Conservation (phyloP, 176 grass and related monocot species). For the Ensete ventricosum region DNA sequence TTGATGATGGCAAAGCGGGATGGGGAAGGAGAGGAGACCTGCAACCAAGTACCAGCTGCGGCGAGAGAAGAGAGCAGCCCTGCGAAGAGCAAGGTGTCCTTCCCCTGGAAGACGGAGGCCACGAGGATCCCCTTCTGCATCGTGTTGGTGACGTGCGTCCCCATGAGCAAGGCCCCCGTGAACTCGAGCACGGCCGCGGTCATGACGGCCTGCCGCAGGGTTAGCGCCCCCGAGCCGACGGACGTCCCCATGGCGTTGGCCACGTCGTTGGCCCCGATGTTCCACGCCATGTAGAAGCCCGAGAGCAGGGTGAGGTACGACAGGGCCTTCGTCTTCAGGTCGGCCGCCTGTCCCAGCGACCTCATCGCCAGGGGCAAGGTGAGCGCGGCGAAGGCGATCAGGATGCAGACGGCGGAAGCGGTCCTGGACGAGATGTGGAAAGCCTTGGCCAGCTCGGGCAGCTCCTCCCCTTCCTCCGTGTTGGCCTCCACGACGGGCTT, state of each 20-base stretch:
- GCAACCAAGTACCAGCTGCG: constrained; percentile 92
- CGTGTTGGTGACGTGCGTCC: constrained; percentile 89
- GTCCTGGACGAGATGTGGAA: constrained; percentile 72
- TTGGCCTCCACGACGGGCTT: constrained; percentile 9
- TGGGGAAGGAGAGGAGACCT: constrained; percentile 21
- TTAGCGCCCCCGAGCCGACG: constrained; percentile 87
- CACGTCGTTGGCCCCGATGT: constrained; percentile 95
- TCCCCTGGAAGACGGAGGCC: constrained; percentile 77
- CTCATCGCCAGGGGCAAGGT: constrained; percentile 56
- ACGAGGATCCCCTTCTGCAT: constrained; percentile 98
- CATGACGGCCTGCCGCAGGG: constrained; percentile 79
- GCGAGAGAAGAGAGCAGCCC: constrained; percentile 85
- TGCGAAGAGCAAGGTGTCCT: constrained; percentile 78
- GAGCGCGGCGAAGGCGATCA: constrained; percentile 70
- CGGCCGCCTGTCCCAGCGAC: constrained; percentile 40
- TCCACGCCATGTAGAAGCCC: constrained; percentile 99
- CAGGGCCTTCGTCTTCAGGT: constrained; percentile 44
- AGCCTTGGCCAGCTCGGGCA: constrained; percentile 65
- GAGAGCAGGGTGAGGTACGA: constrained; percentile 59
- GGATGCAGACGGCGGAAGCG: constrained; percentile 45
- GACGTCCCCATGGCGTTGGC: constrained; percentile 99
- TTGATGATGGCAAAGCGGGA: background rate
- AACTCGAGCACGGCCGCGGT: constrained; percentile 89
- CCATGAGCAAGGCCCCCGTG: constrained; percentile 91
- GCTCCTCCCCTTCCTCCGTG: constrained; percentile 20